A percentile compares a stretch with the other conserved stretches of the same genome.
Conservation (phyloP, 345 rosid species). For the Syzygium jambos region DNA sequence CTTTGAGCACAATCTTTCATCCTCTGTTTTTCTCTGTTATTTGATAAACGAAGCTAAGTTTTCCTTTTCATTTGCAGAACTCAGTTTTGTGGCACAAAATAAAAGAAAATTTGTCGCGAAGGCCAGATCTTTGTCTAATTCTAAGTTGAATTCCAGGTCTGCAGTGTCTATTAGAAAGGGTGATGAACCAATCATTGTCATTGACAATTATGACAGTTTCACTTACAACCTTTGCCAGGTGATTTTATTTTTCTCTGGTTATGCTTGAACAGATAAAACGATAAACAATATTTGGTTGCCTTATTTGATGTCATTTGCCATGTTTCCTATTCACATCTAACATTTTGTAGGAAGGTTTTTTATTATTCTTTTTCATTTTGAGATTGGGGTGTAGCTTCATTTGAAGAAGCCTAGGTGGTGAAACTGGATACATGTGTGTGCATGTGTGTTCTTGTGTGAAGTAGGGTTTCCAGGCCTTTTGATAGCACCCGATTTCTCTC, state of each 20-base stretch:
- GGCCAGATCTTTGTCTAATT: constrained; percentile 25
- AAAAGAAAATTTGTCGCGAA: constrained; percentile 23
- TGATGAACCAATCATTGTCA: constrained; percentile 58
- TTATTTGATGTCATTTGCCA: background rate
- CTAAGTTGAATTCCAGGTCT: constrained; percentile 23
- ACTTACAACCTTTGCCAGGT: constrained; percentile 98
- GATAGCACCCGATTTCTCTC: background rate
- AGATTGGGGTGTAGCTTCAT: background rate
- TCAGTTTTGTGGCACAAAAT: constrained; percentile 25
- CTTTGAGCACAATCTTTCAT: background rate
- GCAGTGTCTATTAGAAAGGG: constrained; percentile 13
- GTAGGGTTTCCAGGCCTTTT: background rate
- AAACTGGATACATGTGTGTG: background rate
- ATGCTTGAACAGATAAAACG: background rate
- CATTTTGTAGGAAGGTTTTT: background rate
- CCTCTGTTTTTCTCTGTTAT: background rate
- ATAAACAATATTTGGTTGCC: background rate
- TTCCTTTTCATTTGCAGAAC: constrained; percentile 18
- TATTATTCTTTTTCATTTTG: background rate
- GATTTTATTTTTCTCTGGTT: background rate
- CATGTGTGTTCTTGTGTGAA: background rate
- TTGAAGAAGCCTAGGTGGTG: background rate
- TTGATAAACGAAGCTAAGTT: background rate
- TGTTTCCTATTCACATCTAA: background rate
- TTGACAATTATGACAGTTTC: constrained; percentile 95